Evolutionary conservation across 306 rosid species (phyloP), one percentile per base, ranked within the genome.

Genomic region (Luffa aegyptiaca): DNA sequence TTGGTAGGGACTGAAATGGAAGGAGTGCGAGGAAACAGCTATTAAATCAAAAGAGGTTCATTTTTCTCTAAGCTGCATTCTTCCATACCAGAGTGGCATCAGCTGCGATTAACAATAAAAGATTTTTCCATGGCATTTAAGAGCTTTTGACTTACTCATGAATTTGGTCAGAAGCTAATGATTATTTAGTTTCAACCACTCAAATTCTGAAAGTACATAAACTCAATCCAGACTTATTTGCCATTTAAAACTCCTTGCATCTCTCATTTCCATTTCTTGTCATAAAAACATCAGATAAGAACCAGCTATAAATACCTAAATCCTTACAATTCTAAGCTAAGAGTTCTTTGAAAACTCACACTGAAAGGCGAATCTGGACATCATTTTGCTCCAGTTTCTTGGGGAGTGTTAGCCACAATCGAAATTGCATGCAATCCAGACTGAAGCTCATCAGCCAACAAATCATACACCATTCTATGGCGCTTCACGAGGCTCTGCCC

Each of bases 401-500:
- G 57, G 31, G 91, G 91, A 31, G 90, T 83, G 80, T 86, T 90
- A 26, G 93, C 93, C 64, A 85, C 91, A 8, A 90, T 86, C 12
- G 91, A 88, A 64, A 90, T 86, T 16, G 91, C 93, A 75, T 90
- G 93, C 45, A 90, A 83, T 11, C 91, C 90, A 78, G 91, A 86
- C 36, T 84, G 81, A 62, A 90, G 89, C 88, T 90, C 93, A 18
- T 90, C 93, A 20, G 87, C 88, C 78, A 90, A 79, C 2, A 83
- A 79, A 36, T 88, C 88, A 80, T 90, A 86, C 55, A 90, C 90
- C 89, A 90, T 82, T 44, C 93, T 90, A 76, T 88, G 93, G 37
- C 91, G 90, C 81, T 87, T 86, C n/a, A 90, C 86, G 33, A 90
- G 90, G 84, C 82, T 82, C 78, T 89, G 88, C 8, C 89, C 98